Percentiles rank a stretch among this genome's conserved stretches.
Evolutionary conservation across 176 grass and related monocot genomes (phyloP).

Genomic region (Carex parvula): DNA sequence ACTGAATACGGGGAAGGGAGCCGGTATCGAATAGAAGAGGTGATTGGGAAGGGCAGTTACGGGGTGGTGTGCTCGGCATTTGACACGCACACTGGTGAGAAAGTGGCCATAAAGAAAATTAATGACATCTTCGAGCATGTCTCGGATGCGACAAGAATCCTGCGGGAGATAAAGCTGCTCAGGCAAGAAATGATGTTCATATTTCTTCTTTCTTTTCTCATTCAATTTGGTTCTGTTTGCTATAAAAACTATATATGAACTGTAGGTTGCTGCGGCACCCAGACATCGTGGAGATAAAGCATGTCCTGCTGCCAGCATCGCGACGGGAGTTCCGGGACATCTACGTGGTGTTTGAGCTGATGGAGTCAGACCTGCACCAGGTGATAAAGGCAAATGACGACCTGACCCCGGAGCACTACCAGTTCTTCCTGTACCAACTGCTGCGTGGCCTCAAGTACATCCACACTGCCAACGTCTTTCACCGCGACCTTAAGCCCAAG

Average conservation of each 20-base stretch:
- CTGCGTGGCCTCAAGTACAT: slow-evolving; percentile 96
- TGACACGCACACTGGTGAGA: slow-evolving; percentile 68
- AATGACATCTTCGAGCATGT: slow-evolving; percentile 96
- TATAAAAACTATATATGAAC: background rate
- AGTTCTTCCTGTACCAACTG: slow-evolving; percentile 95
- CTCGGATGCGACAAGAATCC: slow-evolving; percentile 80
- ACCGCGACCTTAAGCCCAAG: slow-evolving; percentile 97
- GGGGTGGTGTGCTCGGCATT: slow-evolving; percentile 91
- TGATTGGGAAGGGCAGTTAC: slow-evolving; percentile 98
- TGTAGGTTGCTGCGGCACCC: slow-evolving; percentile 75
- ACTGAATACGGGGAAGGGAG: slow-evolving; percentile 89
- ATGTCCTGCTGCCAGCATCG: slow-evolving; percentile 88
- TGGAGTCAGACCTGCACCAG: slow-evolving; percentile 98
- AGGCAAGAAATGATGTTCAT: background rate
- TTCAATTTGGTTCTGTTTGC: background rate
- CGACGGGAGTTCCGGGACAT: slow-evolving; percentile 95
- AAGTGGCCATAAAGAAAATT: slow-evolving; percentile 98
- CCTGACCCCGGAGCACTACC: slow-evolving; percentile 84
- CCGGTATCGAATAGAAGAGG: slow-evolving; percentile 91
- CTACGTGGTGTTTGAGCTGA: slow-evolving; percentile 97
- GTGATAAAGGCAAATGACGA: slow-evolving; percentile 99
- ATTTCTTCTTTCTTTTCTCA: background rate
- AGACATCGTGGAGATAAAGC: slow-evolving; percentile 95
- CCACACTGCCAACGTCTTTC: slow-evolving; percentile 98
- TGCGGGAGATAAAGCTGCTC: slow-evolving; percentile 96